A percentile compares a stretch with the other conserved stretches of the same genome.
Conservation (phyloP, 2,329 filamentous ascomycete genomes). For the Boeremia exigua region DNA sequence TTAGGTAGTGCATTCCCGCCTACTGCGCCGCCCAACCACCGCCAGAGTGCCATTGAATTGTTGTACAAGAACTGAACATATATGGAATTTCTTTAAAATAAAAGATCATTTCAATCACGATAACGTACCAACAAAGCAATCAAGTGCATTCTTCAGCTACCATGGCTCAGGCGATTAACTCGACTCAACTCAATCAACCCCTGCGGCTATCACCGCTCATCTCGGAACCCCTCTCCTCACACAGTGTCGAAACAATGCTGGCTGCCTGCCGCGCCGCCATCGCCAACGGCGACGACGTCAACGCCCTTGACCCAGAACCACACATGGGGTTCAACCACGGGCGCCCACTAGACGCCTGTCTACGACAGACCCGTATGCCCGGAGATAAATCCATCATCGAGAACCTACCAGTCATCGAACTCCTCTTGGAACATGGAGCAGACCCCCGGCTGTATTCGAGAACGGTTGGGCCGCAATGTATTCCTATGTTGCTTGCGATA, state of each 20-base stretch:
- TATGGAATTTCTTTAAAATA: neutral
- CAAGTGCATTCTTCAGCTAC: neutral
- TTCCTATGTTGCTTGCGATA: constrained; percentile 11
- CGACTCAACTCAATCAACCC: neutral
- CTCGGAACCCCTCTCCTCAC: constrained; percentile 5
- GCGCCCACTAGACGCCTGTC: constrained; percentile 15
- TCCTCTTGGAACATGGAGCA: constrained; percentile 85
- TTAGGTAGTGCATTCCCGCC: neutral
- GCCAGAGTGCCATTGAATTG: neutral
- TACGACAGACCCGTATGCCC: constrained; percentile 11
- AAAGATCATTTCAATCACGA: neutral
- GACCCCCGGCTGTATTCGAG: constrained; percentile 65
- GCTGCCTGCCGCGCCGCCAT: constrained; percentile 14
- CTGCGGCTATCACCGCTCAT: constrained; percentile 13
- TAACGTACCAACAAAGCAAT: neutral
- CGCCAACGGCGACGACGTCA: constrained; percentile 15
- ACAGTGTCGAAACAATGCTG: constrained; percentile 10
- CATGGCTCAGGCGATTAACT: neutral
- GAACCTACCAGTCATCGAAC: constrained; percentile 69
- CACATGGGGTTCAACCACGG: constrained; percentile 14
- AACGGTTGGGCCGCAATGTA: neutral
- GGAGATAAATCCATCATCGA: constrained; percentile 5
- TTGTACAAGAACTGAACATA: neutral
- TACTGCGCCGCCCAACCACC: neutral
- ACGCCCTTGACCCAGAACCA: constrained; percentile 6